phyloP scores from a whole-genome alignment of 306 rosid species.

The Dalbergia cochinchinensis region DNA sequence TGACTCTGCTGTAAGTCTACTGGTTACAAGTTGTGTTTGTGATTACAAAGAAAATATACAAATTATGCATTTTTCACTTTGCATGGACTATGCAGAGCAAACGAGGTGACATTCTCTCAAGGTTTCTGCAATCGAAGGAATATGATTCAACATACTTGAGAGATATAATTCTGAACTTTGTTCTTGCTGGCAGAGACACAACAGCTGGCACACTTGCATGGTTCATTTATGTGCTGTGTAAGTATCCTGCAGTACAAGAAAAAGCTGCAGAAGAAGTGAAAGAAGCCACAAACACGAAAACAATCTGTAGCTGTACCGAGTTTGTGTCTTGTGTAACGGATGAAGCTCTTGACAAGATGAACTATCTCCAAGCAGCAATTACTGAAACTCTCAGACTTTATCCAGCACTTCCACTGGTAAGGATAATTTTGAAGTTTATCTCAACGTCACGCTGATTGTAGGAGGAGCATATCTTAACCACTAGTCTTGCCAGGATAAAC shows the following conservation, averaged over 20 bases:
- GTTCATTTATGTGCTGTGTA: constrained; percentile 77
- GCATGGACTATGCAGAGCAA: constrained; percentile 52
- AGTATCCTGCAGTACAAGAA: constrained; percentile 71
- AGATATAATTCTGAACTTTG: constrained; percentile 72
- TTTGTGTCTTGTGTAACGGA: constrained; percentile 58
- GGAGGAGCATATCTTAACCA: constrained; percentile 2
- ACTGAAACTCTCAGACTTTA: constrained; percentile 87
- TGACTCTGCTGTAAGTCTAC: constrained; percentile 56
- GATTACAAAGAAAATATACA: background rate
- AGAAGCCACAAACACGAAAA: constrained; percentile 52
- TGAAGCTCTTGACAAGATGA: constrained; percentile 72
- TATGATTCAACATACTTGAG: constrained; percentile 57
- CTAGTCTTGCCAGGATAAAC: background rate
- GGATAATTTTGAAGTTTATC: constrained; percentile 34
- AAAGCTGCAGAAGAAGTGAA: constrained; percentile 69
- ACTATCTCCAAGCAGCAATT: constrained; percentile 76
- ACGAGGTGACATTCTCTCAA: constrained; percentile 71
- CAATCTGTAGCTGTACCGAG: constrained; percentile 53
- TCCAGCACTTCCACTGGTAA: constrained; percentile 88
- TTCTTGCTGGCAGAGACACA: constrained; percentile 85
- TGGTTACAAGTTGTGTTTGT: constrained; percentile 26
- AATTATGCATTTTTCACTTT: constrained; percentile 26
- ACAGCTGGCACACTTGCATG: constrained; percentile 76
- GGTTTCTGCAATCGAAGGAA: constrained; percentile 63
- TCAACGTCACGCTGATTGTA: background rate